Evolutionary conservation across 192 early-diverging fungal genomes (phyloP).

Genomic region (Cetraspora pellucida): DNA sequence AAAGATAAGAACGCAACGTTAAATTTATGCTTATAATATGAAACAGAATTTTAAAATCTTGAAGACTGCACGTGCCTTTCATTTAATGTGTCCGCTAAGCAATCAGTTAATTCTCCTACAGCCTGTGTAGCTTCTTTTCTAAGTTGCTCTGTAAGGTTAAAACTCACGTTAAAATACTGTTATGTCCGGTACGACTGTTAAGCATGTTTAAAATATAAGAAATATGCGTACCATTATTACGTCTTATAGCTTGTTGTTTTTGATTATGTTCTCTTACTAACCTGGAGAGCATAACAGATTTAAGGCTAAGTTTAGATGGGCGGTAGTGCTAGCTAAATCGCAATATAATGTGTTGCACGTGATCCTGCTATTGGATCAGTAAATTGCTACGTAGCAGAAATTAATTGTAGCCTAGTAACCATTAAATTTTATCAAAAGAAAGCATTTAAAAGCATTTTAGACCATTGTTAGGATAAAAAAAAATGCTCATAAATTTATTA

Average conservation of each 20-base stretch:
- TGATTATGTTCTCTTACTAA: slow-evolving; percentile 61
- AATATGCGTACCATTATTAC: slow-evolving; percentile 53
- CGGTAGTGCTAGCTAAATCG: too few species aligned
- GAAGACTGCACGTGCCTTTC: slow-evolving; percentile 40
- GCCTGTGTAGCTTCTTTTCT: slow-evolving; percentile 55
- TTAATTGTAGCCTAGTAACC: too few species aligned
- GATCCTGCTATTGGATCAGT: too few species aligned
- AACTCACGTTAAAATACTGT: not conserved
- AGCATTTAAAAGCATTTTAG: too few species aligned
- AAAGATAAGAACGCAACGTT: slow-evolving; percentile 8
- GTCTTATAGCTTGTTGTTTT: slow-evolving; percentile 55
- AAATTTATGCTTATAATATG: not conserved
- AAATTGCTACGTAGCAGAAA: too few species aligned
- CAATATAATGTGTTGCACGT: too few species aligned
- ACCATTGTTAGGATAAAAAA: too few species aligned
- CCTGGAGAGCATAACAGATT: slow-evolving; percentile 40
- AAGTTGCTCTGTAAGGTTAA: slow-evolving; percentile 53
- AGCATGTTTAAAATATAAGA: not conserved
- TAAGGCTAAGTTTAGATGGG: not conserved
- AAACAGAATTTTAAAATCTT: not conserved
- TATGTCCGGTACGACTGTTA: too few species aligned
- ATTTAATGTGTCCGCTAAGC: slow-evolving; percentile 61
- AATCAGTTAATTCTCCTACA: slow-evolving; percentile 57
- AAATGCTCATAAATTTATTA: too few species aligned
- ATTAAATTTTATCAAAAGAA: too few species aligned